These are phyloP conservation scores for Xylaria intraflava DNA, from an alignment of 495 filamentous ascomycete genomes.

Conservation along the genomic window DNA sequence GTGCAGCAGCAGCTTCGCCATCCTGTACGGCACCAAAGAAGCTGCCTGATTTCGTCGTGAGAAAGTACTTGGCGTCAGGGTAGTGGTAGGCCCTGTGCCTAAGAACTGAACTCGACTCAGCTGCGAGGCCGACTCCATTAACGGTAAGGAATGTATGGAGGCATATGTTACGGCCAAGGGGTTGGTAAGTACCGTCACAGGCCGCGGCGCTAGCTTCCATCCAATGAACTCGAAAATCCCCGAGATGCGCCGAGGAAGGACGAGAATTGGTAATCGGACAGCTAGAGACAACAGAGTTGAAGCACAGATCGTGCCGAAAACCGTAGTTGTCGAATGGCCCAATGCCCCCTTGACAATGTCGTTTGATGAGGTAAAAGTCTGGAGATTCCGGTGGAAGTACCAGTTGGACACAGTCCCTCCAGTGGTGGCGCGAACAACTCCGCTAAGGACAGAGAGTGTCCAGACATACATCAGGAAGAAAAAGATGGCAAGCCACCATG, in stretches of 20 bases:
- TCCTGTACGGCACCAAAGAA: conserved; percentile 60
- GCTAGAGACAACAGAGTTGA: conserved; percentile 73
- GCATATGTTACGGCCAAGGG: conserved; percentile 87
- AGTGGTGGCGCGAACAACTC: conserved; percentile 83
- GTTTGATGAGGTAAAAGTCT: conserved; percentile 65
- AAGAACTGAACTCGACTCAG: conserved; percentile 74
- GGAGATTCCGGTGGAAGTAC: conserved; percentile 92
- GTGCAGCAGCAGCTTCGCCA: conserved; percentile 86
- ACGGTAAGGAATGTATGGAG: conserved; percentile 83
- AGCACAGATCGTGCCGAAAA: conserved; percentile 90
- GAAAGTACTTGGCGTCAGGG: conserved; percentile 53
- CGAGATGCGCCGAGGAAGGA: conserved; percentile 66
- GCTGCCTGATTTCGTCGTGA: conserved; percentile 40
- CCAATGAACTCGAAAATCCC: conserved; percentile 28
- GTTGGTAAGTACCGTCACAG: conserved; percentile 77
- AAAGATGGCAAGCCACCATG: conserved; percentile 83
- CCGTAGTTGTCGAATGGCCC: conserved; percentile 67
- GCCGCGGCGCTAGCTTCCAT: conserved; percentile 57
- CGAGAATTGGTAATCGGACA: conserved; percentile 76
- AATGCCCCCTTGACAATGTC: conserved; percentile 79
- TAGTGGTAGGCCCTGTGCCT: conserved; percentile 52
- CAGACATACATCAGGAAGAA: conserved; percentile 93
- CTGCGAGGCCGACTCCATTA: conserved; percentile 66
- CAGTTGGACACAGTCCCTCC: conserved; percentile 95
- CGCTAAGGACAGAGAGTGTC: conserved; percentile 79